Conservation (phyloP, 2,329 filamentous ascomycete species). For the Ceratocystis harringtonii region DNA sequence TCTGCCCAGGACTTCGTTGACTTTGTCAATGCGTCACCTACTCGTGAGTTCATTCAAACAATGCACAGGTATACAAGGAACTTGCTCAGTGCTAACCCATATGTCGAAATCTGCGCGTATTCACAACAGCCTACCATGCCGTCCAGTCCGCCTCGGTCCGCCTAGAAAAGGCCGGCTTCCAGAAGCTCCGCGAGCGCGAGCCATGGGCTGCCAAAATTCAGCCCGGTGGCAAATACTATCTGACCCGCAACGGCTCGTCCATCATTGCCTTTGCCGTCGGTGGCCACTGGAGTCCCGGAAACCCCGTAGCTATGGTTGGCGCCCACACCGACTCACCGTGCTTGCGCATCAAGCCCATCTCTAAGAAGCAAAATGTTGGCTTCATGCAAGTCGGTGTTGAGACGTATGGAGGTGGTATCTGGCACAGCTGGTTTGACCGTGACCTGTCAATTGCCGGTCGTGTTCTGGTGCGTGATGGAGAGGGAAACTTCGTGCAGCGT, state of each 20-base stretch:
- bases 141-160: conserved; percentile 63
- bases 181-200: conserved; percentile 77
- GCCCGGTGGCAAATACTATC: conserved; percentile 88
- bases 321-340: conserved; percentile 93
- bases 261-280: conserved; percentile 88
- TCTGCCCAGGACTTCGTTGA: conserved; percentile 71
- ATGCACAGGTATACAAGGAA: neutral
- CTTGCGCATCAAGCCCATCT: conserved; percentile 84
- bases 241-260: conserved; percentile 84
- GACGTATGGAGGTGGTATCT: conserved; percentile 90
- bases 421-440: conserved; percentile 97
- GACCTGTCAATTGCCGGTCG: conserved; percentile 83
- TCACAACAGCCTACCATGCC: conserved; percentile 69
- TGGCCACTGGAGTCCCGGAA: conserved; percentile 77
- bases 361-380: conserved; percentile 71
- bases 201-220: conserved; percentile 67
- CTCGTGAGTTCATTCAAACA: conserved; percentile 43
- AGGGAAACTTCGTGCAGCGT: conserved; percentile 64
- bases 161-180: conserved; percentile 72
- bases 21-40: conserved; percentile 89
- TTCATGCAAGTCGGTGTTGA: conserved; percentile 93
- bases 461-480: conserved; percentile 60
- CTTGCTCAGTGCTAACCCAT: neutral
- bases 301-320: conserved; percentile 82
- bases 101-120: neutral